Conservation (phyloP, 306 rosid species). For the Ceratonia siliqua region DNA sequence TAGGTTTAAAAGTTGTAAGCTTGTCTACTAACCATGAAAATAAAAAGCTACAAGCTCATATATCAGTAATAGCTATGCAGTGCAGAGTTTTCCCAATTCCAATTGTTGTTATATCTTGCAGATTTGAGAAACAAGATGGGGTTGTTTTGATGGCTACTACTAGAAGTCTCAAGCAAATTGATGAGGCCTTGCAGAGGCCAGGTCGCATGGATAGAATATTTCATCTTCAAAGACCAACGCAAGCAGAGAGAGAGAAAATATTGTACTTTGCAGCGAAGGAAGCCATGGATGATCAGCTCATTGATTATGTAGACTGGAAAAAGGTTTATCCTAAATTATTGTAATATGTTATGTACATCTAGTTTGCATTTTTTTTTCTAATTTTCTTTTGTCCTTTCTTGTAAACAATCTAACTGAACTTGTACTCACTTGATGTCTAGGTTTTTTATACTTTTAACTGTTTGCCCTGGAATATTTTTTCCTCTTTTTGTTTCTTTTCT, state of each 20-base stretch:
- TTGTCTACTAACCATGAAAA: not conserved
- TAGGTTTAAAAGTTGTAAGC: not conserved
- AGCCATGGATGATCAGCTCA: slow-evolving; percentile 86
- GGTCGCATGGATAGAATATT: slow-evolving; percentile 99
- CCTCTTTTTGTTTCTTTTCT: not conserved
- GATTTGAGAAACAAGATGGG: slow-evolving; percentile 99
- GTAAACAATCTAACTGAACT: slow-evolving; percentile 6
- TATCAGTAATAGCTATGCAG: slow-evolving; percentile 16
- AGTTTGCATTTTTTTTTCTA: not conserved
- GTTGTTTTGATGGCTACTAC: slow-evolving; percentile 99
- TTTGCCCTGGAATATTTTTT: not conserved
- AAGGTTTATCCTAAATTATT: slow-evolving; percentile 56
- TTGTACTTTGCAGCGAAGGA: slow-evolving; percentile 75
- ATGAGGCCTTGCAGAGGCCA: slow-evolving; percentile 93
- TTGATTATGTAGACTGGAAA: slow-evolving; percentile 92
- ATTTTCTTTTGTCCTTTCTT: not conserved
- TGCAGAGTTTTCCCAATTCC: slow-evolving; percentile 6
- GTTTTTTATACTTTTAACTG: not conserved
- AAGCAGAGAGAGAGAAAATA: slow-evolving; percentile 87
- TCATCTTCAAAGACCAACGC: slow-evolving; percentile 97
- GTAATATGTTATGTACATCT: slow-evolving; percentile 16
- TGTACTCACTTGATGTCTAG: not conserved
- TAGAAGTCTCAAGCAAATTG: slow-evolving; percentile 86
- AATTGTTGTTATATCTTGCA: slow-evolving; percentile 37
- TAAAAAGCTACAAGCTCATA: not conserved